Evolutionary conservation across 192 early-diverging fungal species (phyloP).

Genomic region (Entomortierella lignicola): DNA sequence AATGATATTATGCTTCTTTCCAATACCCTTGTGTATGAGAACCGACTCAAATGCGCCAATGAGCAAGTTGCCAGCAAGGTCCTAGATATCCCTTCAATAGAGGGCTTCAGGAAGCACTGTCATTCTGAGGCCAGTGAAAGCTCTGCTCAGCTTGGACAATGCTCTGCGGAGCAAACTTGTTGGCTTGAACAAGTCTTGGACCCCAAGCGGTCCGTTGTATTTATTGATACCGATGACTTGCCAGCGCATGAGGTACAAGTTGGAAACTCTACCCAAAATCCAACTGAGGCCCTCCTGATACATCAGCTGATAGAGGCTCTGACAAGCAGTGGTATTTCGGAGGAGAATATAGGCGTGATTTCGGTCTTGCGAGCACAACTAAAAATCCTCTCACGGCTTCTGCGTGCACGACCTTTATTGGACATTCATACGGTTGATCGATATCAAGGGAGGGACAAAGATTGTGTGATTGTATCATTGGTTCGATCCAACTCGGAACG

Average conservation of each 20-base stretch:
- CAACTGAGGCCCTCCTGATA: conserved; percentile 75
- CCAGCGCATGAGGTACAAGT: conserved; percentile 69
- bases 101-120: conserved; percentile 26
- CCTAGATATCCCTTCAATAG: conserved; percentile 57
- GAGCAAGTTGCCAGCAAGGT: conserved; percentile 67
- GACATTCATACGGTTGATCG: conserved; percentile 92
- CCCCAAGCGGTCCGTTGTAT: conserved; percentile 75
- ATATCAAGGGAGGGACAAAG: conserved; percentile 95
- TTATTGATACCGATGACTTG: conserved; percentile 84
- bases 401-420: conserved; percentile 56
- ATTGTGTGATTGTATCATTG: conserved; percentile 89
- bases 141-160: not conserved
- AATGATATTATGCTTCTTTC: conserved; percentile 87
- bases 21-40: conserved; percentile 86
- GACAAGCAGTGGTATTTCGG: conserved; percentile 71
- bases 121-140: not conserved
- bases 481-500: conserved; percentile 82
- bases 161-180: conserved; percentile 34
- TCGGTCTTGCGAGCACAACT: conserved; percentile 86
- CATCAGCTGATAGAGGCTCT: conserved; percentile 64
- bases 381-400: conserved; percentile 58
- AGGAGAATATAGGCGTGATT: conserved; percentile 81
- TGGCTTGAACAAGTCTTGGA: conserved; percentile 78
- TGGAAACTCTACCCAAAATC: conserved; percentile 73
- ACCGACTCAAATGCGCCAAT: conserved; percentile 81